A percentile compares a stretch with the other conserved stretches of the same genome.
Conservation (phyloP, 805 yeast genomes). For the Ascoidea rubescens region DNA sequence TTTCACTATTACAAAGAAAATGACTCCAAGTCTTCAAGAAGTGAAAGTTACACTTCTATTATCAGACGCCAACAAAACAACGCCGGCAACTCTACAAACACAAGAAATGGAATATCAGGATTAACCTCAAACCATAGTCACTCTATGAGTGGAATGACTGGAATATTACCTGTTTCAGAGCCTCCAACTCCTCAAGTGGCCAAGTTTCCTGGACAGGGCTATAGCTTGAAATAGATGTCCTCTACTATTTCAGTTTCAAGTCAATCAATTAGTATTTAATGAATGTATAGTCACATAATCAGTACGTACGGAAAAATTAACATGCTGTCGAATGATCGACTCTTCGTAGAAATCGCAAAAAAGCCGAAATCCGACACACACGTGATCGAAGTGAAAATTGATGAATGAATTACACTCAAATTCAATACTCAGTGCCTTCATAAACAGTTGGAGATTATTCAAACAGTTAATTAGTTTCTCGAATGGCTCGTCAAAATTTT, state of each 20-base stretch:
- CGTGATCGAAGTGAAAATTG: too few relatives aligned
- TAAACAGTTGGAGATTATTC: neutral
- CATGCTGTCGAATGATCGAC: too few relatives aligned
- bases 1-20: conserved; percentile 48
- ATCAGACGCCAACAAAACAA: too few relatives aligned
- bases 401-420: too few relatives aligned
- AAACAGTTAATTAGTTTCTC: too few relatives aligned
- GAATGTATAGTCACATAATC: too few relatives aligned
- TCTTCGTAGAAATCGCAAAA: too few relatives aligned
- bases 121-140: neutral
- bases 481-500: conserved; percentile 82
- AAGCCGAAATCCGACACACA: too few relatives aligned
- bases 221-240: neutral
- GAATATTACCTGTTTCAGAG: neutral
- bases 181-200: neutral
- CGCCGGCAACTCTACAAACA: neutral
- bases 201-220: neutral
- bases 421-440: neutral
- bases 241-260: too few relatives aligned
- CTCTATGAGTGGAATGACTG: neutral
- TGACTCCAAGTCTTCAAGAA: conserved; percentile 35
- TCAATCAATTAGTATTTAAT: too few relatives aligned
- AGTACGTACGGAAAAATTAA: too few relatives aligned
- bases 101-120: neutral
- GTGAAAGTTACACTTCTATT: conserved; percentile 4